These are phyloP conservation scores for Solanum appendiculatum DNA, from an alignment of 257 asterid species.

Conservation along the genomic window DNA sequence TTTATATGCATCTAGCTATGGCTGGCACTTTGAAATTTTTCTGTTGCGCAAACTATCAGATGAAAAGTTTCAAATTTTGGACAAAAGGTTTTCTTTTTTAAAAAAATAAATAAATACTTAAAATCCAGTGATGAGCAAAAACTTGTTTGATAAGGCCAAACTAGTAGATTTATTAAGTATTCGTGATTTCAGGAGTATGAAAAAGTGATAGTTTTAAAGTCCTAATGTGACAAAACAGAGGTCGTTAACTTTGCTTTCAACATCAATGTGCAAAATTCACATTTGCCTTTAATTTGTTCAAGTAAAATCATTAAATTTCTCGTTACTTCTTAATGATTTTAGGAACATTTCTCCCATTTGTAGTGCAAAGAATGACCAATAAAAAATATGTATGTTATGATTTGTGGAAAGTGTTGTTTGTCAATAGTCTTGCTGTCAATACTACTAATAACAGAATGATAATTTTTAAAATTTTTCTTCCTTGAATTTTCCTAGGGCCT, in stretches of 20 bases:
- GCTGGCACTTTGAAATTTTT: not conserved
- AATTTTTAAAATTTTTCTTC: not conserved
- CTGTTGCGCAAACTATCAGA: not conserved
- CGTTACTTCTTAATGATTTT: not conserved
- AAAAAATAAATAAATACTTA: too few relatives aligned
- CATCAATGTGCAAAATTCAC: not conserved
- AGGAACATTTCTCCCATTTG: not conserved
- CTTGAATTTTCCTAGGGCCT: constrained; percentile 31
- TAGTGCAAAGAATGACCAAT: not conserved
- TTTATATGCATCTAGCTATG: not conserved
- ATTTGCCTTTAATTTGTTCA: not conserved
- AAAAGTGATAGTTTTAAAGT: not conserved
- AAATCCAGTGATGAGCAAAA: not conserved
- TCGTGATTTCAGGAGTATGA: not conserved
- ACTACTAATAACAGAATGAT: not conserved
- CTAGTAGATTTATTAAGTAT: not conserved
- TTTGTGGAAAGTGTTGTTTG: not conserved
- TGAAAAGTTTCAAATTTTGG: not conserved
- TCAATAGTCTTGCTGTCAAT: not conserved
- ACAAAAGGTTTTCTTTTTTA: not conserved
- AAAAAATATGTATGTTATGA: not conserved
- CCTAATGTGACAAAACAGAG: not conserved
- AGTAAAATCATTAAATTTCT: not conserved
- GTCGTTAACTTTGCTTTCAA: not conserved
- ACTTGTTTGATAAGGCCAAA: not conserved